These are phyloP conservation scores for Bonia amplexicaulis DNA, from an alignment of 176 grass and related monocot genomes.

Conservation along the genomic window DNA sequence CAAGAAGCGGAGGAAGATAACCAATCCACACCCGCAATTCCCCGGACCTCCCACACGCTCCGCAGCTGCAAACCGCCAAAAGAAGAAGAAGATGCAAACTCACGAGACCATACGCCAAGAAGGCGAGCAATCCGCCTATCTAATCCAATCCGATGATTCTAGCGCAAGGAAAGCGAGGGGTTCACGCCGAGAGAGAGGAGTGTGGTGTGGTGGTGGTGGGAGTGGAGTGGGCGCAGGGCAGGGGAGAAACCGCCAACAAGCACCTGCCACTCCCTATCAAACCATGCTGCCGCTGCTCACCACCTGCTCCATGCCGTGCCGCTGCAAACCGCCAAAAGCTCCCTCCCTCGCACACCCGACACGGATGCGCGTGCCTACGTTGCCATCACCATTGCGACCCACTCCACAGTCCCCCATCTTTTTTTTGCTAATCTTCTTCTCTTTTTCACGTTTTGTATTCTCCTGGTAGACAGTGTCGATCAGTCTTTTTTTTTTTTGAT, in stretches of 20 bases:
- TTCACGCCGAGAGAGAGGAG: neutral
- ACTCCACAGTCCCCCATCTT: neutral
- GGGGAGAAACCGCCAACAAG: slow-evolving; percentile 22
- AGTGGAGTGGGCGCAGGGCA: neutral
- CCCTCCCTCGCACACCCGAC: neutral
- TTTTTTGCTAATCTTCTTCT: neutral
- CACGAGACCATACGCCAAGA: neutral
- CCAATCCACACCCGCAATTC: neutral
- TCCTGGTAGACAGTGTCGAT: neutral
- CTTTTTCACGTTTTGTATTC: neutral
- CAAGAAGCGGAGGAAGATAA: neutral
- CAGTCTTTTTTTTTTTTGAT: no score
- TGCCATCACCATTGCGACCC: neutral
- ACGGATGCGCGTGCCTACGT: slow-evolving; percentile 36
- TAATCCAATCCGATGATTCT: neutral
- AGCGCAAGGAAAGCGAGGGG: slow-evolving; percentile 3
- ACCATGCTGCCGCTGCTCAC: slow-evolving; percentile 13
- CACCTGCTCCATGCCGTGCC: slow-evolving; percentile 22
- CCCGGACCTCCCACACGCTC: no score
- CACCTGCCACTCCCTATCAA: slow-evolving; percentile 30
- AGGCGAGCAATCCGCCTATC: neutral
- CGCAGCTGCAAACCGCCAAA: no score
- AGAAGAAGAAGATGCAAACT: neutral
- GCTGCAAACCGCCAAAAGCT: slow-evolving; percentile 44
- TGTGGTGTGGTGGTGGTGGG: neutral